phyloP scores from a whole-genome alignment of 1,284 basidiomycete genomes.

The Amylostereum areolatum region DNA sequence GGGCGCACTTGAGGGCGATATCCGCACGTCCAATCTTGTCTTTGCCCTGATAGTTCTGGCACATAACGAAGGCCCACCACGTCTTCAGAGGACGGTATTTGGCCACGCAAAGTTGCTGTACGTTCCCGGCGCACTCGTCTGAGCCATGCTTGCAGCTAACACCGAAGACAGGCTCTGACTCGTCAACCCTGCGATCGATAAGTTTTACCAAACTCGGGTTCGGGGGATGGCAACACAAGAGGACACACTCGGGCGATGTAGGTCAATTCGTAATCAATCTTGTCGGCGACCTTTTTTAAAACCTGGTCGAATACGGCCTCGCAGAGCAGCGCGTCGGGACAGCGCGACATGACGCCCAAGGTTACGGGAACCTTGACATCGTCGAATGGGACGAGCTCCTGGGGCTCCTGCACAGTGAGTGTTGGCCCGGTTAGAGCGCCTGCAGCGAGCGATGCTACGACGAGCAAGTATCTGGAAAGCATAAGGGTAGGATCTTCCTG shows the following conservation, averaged over 20 bases:
- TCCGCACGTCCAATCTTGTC: slow-evolving; percentile 60
- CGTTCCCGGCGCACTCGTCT: slow-evolving; percentile 81
- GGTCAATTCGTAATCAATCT: slow-evolving; percentile 63
- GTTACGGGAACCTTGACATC: slow-evolving; percentile 45
- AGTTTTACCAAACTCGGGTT: not conserved
- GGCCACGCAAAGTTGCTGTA: slow-evolving; percentile 76
- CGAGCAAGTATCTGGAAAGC: too few relatives aligned
- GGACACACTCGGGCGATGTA: slow-evolving; percentile 71
- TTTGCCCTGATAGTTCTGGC: slow-evolving; percentile 69
- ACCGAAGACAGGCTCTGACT: slow-evolving; percentile 61
- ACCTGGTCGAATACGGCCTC: slow-evolving; percentile 76
- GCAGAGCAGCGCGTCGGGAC: slow-evolving; percentile 74
- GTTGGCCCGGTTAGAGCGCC: slow-evolving; percentile 4
- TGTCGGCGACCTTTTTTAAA: slow-evolving; percentile 52
- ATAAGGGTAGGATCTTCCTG: too few relatives aligned
- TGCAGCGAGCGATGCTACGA: too few relatives aligned
- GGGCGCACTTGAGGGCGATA: slow-evolving; percentile 63
- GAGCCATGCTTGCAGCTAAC: slow-evolving; percentile 75
- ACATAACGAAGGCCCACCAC: slow-evolving; percentile 74
- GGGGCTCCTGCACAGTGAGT: slow-evolving; percentile 23
- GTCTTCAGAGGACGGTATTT: slow-evolving; percentile 44
- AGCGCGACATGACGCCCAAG: slow-evolving; percentile 74
- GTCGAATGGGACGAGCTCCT: slow-evolving; percentile 13
- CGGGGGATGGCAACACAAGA: not conserved
- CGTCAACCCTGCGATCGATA: slow-evolving; percentile 45